Evolutionary conservation across 257 asterid genomes (phyloP).

Genomic region (Datura wrightii): DNA sequence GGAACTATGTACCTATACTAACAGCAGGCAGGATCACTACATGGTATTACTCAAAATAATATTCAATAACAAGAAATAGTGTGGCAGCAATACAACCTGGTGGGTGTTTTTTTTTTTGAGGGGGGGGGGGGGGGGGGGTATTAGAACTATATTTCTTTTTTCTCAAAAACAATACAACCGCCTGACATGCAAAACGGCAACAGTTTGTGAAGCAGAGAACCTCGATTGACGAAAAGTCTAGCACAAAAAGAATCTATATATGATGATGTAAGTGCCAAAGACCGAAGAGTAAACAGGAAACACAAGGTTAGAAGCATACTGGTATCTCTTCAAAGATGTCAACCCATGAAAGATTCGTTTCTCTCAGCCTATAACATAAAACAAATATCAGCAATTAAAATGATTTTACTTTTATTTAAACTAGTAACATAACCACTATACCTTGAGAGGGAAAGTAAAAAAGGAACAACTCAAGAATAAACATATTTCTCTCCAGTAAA

Average conservation of each 20-base stretch:
- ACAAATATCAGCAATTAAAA: background rate
- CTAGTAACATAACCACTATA: background rate
- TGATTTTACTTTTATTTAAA: background rate
- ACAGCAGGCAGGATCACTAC: slow-evolving; percentile 4
- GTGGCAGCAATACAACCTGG: background rate
- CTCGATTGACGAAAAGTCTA: background rate
- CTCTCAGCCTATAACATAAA: slow-evolving; percentile 75
- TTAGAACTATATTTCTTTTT: background rate
- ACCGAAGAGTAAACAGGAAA: background rate
- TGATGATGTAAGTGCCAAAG: background rate
- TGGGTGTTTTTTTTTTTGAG: no score
- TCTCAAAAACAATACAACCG: background rate
- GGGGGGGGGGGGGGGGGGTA: background rate
- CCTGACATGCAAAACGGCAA: slow-evolving; percentile 23
- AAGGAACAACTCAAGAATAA: slow-evolving; percentile 6
- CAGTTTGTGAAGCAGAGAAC: slow-evolving; percentile 1
- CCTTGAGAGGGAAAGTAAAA: slow-evolving; percentile 26
- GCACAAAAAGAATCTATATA: background rate
- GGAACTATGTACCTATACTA: background rate
- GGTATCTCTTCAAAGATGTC: slow-evolving; percentile 98
- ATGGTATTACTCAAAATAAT: background rate
- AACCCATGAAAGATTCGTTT: slow-evolving; percentile 95
- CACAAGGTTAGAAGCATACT: slow-evolving; percentile 50
- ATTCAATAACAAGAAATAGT: background rate
- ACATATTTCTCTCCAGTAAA: slow-evolving; percentile 95